Evolutionary conservation across 2,329 filamentous ascomycete genomes (phyloP), one percentile per base, ranked within the genome.

Genomic region (Ophiostoma sp.): DNA sequence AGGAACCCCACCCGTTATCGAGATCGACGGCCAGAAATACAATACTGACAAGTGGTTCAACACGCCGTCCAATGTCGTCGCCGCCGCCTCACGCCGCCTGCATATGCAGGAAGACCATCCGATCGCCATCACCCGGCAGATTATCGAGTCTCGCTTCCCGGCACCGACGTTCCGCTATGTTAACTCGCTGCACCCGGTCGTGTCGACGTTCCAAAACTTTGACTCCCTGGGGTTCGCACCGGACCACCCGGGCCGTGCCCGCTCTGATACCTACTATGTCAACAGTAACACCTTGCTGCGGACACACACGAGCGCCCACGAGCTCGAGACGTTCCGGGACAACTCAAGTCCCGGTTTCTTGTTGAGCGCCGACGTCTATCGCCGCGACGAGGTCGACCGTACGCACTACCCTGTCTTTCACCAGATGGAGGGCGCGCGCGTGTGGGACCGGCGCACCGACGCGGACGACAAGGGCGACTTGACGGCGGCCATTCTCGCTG

Each of bases 321-420:
- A 99, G 82, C 89, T 93, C 78, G 90, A 96, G 80, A 87, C 92
- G 74, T 93, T 98, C 86, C 86, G 91, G 77, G 85, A 88, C 74
- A 90, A 94, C 82, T 83, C 88, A 72, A 92, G 88, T 78, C 87
- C 90, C 50, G 96, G 95, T 2, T 99, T 94, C 80, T 68, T 97
- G 45, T 93, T 99, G 80, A 92, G 92, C 74, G 96, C 95, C 31
- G 96, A 99, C 81, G 96, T 99, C 22, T 99, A 98, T 82, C 90
- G 96, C 59, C 89, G 96, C 76, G 96, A 99, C 87, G 95, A 95
- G 73, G 92, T 99, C 79, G 96, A 99, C 82, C 90, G 93, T 73
- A 96, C 92, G 78, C 96, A 99, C 83, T 98, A 98, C 82, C 96
- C 96, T 0, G 90, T 97, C 74, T 99, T 99, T 82, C 96, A 99